Percentiles rank a stretch among this genome's conserved stretches.
Evolutionary conservation across 495 filamentous ascomycete species (phyloP).

Genomic region (Aspergillus coremiiformis): DNA sequence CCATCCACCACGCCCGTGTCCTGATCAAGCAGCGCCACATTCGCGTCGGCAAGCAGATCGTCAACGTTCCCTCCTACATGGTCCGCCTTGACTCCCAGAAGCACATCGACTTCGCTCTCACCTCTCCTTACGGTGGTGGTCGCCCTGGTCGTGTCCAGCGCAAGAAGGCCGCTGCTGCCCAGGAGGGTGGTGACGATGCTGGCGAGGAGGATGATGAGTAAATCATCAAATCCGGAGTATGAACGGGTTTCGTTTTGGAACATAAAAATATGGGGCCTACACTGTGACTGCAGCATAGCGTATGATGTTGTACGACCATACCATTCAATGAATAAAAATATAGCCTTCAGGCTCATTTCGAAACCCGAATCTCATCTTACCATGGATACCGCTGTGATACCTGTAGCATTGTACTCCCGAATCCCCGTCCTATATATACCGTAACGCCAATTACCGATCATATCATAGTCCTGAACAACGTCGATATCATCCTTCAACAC

Average conservation of each 20-base stretch:
- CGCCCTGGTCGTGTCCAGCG: slow-evolving; percentile 92
- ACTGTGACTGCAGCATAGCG: slow-evolving; percentile 39
- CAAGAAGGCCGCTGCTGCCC: slow-evolving; percentile 97
- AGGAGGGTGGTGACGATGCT: slow-evolving; percentile 77
- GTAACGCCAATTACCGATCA: slow-evolving; percentile 17
- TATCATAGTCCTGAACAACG: slow-evolving; percentile 7
- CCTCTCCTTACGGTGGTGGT: slow-evolving; percentile 94
- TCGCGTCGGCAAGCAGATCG: slow-evolving; percentile 99
- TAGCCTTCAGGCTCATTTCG: slow-evolving; percentile 24
- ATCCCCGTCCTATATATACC: background rate
- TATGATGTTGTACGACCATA: slow-evolving; percentile 42
- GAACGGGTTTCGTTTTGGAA: slow-evolving; percentile 40
- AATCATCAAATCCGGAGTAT: slow-evolving; percentile 32
- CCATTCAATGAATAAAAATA: slow-evolving; percentile 37
- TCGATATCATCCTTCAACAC: slow-evolving; percentile 26
- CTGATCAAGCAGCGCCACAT: slow-evolving; percentile 98
- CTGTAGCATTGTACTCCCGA: background rate
- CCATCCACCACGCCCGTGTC: slow-evolving; percentile 99
- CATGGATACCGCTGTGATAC: background rate
- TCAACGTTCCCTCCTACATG: slow-evolving; percentile 98
- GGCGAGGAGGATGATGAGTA: slow-evolving; percentile 88
- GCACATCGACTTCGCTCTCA: slow-evolving; percentile 99
- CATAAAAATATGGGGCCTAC: slow-evolving; percentile 32
- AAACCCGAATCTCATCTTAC: background rate
- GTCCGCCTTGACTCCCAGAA: slow-evolving; percentile 99